Percentiles rank a stretch among this genome's conserved stretches.
These are phyloP conservation scores for Pseudevernia furfuracea DNA, from an alignment of 495 filamentous ascomycete genomes.

Conservation along the genomic window DNA sequence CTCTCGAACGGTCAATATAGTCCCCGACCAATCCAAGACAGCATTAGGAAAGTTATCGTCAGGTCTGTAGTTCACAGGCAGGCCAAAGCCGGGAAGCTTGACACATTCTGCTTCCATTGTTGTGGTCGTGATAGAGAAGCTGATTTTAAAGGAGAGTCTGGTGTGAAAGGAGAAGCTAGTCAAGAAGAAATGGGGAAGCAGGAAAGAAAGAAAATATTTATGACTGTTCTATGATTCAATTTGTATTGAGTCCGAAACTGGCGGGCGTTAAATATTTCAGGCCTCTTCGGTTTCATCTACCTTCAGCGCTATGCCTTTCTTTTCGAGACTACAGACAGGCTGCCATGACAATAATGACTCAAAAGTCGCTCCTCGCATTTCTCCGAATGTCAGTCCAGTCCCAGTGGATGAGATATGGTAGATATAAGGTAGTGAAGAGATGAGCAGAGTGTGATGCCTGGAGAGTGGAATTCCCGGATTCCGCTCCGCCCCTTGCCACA, in stretches of 20 bases:
- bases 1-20: constrained; percentile 32
- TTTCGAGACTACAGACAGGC: no score
- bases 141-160: neutral
- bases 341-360: neutral
- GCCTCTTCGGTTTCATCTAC: no score
- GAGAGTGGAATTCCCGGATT: neutral
- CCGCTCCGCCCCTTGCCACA: constrained; percentile 1
- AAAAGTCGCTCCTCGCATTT: neutral
- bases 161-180: neutral
- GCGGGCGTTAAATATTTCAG: no score
- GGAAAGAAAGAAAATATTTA: neutral
- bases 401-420: neutral
- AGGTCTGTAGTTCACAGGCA: constrained; percentile 9
- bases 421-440: neutral
- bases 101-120: neutral
- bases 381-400: fast-evolving
- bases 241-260: neutral
- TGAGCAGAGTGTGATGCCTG: no score
- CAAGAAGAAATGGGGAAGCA: neutral
- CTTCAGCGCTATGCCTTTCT: no score
- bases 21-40: constrained; percentile 13
- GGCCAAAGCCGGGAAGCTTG: constrained; percentile 25
- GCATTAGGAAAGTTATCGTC: constrained; percentile 12
- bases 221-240: no score
- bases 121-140: neutral